Conservation (phyloP, 495 filamentous ascomycete species). For the Astrothelium subdiscretum region DNA sequence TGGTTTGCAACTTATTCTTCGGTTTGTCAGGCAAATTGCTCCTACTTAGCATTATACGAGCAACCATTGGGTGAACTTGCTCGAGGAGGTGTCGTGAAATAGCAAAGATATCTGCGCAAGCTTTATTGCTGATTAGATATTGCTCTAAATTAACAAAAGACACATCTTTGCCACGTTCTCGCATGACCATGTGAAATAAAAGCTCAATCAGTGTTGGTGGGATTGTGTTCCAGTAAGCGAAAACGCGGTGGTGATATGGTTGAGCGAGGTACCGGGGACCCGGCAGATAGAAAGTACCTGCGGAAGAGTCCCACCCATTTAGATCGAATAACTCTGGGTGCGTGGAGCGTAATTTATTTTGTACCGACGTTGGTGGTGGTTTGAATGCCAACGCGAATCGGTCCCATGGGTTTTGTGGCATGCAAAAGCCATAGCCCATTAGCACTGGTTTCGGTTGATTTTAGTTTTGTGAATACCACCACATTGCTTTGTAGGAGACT, state of each 20-base stretch:
- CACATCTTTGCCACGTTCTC: slow-evolving; percentile 9
- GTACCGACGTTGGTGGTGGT: slow-evolving; percentile 14
- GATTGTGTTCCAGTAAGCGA: neutral
- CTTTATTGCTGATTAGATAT: neutral
- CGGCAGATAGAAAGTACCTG: slow-evolving; percentile 12
- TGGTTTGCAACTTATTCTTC: slow-evolving; percentile 17
- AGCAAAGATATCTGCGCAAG: neutral
- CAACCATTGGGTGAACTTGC: slow-evolving; percentile 1
- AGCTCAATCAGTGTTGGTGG: slow-evolving; percentile 13
- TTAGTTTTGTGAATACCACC: neutral
- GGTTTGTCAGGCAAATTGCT: slow-evolving; percentile 8
- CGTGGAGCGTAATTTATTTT: slow-evolving; percentile 2
- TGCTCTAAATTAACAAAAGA: neutral
- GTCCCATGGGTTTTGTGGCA: slow-evolving; percentile 39
- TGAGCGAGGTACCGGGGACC: neutral
- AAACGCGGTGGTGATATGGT: neutral
- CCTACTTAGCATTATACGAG: neutral
- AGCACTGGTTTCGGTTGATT: slow-evolving; percentile 35
- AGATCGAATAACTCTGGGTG: slow-evolving; percentile 10
- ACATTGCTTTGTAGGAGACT: neutral
- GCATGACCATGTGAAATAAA: slow-evolving; percentile 11
- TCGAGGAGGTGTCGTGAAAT: neutral
- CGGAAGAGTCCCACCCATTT: slow-evolving; percentile 12
- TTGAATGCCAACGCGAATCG: slow-evolving; percentile 30
- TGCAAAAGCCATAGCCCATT: slow-evolving; percentile 57